Conservation (phyloP, 2,329 filamentous ascomycete genomes). For the Canariomyces notabilis region DNA sequence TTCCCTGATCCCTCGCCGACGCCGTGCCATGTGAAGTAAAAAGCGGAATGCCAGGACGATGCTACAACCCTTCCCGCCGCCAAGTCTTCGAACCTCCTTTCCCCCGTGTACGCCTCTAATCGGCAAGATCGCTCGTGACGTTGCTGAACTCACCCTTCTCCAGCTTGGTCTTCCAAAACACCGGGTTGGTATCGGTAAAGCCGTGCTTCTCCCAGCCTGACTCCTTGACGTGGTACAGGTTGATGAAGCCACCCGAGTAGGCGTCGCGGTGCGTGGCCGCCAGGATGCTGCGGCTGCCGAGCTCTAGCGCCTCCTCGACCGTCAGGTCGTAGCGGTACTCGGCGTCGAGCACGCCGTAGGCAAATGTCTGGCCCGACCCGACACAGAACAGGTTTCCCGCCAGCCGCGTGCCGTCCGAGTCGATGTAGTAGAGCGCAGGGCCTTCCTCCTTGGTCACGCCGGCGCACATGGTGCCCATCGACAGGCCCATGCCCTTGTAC, state of each 20-base stretch:
- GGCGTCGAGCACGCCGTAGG: constrained; percentile 94
- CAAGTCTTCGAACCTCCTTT: not conserved
- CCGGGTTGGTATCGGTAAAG: constrained; percentile 96
- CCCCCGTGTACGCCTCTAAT: constrained; percentile 23
- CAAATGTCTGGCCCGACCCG: constrained; percentile 96
- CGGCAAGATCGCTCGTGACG: constrained; percentile 73
- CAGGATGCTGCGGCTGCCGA: constrained; percentile 87
- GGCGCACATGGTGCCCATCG: constrained; percentile 99
- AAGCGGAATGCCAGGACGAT: constrained; percentile 6
- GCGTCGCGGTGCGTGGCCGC: constrained; percentile 96
- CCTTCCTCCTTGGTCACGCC: constrained; percentile 94
- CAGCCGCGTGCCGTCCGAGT: constrained; percentile 90
- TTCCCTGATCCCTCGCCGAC: constrained; percentile 4
- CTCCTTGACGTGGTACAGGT: constrained; percentile 98
- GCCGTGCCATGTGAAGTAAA: constrained; percentile 11
- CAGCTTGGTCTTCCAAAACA: constrained; percentile 99
- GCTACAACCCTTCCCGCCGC: not conserved
- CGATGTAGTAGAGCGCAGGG: constrained; percentile 97
- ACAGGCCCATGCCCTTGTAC: constrained; percentile 98
- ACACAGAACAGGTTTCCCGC: constrained; percentile 97
- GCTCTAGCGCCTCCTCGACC: constrained; percentile 82
- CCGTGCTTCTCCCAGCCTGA: constrained; percentile 98
- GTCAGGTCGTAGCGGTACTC: constrained; percentile 88
- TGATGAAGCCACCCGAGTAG: constrained; percentile 98
- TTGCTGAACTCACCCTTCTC: constrained; percentile 98